Evolutionary conservation across 2,329 filamentous ascomycete species (phyloP).

Genomic region (Exophiala oligosperma): DNA sequence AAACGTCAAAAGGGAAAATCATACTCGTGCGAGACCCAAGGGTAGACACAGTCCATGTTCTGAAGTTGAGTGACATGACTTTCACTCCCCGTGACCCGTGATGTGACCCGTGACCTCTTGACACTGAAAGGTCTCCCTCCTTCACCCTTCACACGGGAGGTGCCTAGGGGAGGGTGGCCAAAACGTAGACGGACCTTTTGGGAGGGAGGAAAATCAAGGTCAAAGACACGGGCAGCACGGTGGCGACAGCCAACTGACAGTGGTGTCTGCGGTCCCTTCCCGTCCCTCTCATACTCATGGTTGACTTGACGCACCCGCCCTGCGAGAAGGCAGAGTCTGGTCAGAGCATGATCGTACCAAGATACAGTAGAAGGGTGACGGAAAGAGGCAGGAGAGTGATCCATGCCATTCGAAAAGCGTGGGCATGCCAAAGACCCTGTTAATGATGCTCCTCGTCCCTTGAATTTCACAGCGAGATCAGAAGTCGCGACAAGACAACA

Average conservation of each 20-base stretch:
- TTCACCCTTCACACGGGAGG: background rate
- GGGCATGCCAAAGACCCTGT: background rate
- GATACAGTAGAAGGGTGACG: background rate
- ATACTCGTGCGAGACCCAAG: too few relatives aligned
- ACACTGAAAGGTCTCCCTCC: background rate
- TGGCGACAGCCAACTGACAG: too few relatives aligned
- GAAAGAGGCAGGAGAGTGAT: background rate
- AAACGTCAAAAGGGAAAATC: too few relatives aligned
- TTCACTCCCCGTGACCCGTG: background rate
- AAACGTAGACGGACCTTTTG: background rate
- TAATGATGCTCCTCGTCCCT: background rate
- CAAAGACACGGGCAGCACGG: constrained; percentile 52
- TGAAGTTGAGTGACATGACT: background rate
- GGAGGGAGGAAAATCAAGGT: too few relatives aligned
- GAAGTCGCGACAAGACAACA: background rate
- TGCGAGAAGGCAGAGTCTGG: too few relatives aligned
- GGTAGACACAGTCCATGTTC: background rate
- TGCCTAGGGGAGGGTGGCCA: background rate
- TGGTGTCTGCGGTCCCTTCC: too few relatives aligned
- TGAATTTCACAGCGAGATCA: too few relatives aligned
- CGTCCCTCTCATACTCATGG: too few relatives aligned
- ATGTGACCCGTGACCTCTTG: constrained; percentile 1
- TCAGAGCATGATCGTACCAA: background rate
- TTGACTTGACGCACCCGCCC: background rate
- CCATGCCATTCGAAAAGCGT: background rate